A percentile compares a stretch with the other conserved stretches of the same genome.
Evolutionary conservation across 495 filamentous ascomycete species (phyloP).

Genomic region (Viridothelium virens): DNA sequence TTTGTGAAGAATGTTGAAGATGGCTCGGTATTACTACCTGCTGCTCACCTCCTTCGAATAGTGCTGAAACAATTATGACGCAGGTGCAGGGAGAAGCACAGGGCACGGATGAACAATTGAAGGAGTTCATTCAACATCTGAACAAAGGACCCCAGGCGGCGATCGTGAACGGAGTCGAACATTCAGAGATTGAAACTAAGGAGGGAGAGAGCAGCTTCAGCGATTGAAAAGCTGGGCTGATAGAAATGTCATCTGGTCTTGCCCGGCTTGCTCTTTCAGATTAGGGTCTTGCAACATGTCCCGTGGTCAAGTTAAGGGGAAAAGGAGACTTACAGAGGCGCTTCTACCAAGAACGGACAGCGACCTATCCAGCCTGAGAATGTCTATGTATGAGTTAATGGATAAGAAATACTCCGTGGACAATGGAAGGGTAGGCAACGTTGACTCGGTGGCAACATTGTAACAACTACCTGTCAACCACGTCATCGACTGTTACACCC

Average conservation of each 20-base stretch:
- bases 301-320: not conserved
- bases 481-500: too few relatives aligned
- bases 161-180: slow-evolving; percentile 64
- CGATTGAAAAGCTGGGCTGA: not conserved
- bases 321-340: too few relatives aligned
- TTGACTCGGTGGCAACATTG: too few relatives aligned
- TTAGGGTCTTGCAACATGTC: not conserved
- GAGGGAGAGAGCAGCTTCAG: slow-evolving; percentile 58
- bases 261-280: not conserved
- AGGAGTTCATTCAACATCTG: slow-evolving; percentile 66
- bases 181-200: slow-evolving; percentile 51
- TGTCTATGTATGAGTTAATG: too few relatives aligned
- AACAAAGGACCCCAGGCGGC: slow-evolving; percentile 62
- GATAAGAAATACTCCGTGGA: too few relatives aligned
- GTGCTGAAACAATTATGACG: slow-evolving; percentile 5
- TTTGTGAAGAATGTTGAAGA: slow-evolving; percentile 70
- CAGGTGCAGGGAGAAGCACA: slow-evolving; percentile 91
- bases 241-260: not conserved
- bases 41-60: not conserved
- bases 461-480: too few relatives aligned
- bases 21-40: slow-evolving; percentile 48
- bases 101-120: slow-evolving; percentile 54
- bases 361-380: too few relatives aligned
- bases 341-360: too few relatives aligned
- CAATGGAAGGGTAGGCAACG: too few relatives aligned